Base-by-base conservation (phyloP, 805 yeast genomes). In the Wickerhamomyces tratensis region DNA sequence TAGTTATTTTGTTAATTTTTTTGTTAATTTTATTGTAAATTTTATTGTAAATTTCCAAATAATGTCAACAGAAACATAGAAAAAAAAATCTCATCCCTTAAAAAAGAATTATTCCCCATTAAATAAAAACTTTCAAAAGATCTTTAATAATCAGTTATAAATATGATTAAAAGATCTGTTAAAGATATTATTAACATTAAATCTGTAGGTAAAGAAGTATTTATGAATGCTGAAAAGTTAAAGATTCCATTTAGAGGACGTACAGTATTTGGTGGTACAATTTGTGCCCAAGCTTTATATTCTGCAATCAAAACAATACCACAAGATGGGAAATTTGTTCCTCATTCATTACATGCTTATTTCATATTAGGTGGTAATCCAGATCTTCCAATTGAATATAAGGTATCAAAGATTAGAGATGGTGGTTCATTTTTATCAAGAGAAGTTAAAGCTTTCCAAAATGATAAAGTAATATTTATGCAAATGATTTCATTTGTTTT, bases 211-310 rank as follows among this genome's bases (percentile, higher is more conserved):
- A 15, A 14, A n/a, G 35, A 39, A 29, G n/a, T 39, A n/a, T 39
- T 39, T 31, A 35, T 20, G 8, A 39, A 35, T 25, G 35, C 12
- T 6, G 12, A 10, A 10, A 35, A 52, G 36, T 43, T 63, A 12
- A 46, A 45, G 13, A 64, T 71, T 6, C 75, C 74, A 2, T 63
- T 59, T 8, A 68, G 72, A 1, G 80, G 82, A 4, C 59, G 78
- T 38, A 82, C 82, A 1, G 72, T 79, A 1, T 79, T 78, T 58
- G 86, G 85, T 4, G 85, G 86, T 12, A 75, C 77, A 33, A 62
- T 74, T 39, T 74, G 77, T 26, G 82, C 82, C 0, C 85, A 79
- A 49, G 64, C 83, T 8, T 56, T 78, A 7, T 51, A 72, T 60
- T 77, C 34, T 65, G 68, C 40, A 67, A 74, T 20, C 61, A 74